Percentiles rank a stretch among this genome's conserved stretches.
These are phyloP conservation scores for Parachlorella kessleri DNA, from an alignment of 139 green algal species.

Conservation along the genomic window DNA sequence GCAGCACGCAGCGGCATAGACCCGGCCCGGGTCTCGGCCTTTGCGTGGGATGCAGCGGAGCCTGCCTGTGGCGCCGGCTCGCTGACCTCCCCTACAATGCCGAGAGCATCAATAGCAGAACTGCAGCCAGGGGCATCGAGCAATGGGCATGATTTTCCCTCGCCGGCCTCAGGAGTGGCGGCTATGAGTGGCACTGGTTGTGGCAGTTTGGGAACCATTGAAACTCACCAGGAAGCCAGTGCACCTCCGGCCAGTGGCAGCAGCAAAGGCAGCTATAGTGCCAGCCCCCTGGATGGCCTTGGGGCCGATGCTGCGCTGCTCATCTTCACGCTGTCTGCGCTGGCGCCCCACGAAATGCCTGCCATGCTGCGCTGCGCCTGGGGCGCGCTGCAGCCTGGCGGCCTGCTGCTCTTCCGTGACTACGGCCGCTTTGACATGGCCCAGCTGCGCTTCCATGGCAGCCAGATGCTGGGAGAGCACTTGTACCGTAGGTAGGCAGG, in stretches of 20 bases:
- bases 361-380: slow-evolving; percentile 34
- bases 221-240: too few relatives aligned
- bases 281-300: slow-evolving; percentile 33
- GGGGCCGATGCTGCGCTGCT: slow-evolving; percentile 64
- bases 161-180: too few relatives aligned
- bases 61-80: too few relatives aligned
- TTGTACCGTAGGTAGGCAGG: neutral
- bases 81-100: too few relatives aligned
- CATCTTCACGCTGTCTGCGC: slow-evolving; percentile 81
- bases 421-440: slow-evolving; percentile 84
- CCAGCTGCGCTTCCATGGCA: slow-evolving; percentile 41
- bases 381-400: slow-evolving; percentile 55
- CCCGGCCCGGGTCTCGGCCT: slow-evolving; percentile 7
- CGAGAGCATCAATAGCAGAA: neutral
- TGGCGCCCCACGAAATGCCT: slow-evolving; percentile 48
- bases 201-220: too few relatives aligned
- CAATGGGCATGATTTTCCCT: too few relatives aligned
- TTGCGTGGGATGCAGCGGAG: slow-evolving; percentile 38
- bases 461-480: slow-evolving; percentile 3
- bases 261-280: too few relatives aligned
- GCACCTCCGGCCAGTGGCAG: too few relatives aligned
- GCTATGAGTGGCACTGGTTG: too few relatives aligned
- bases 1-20: slow-evolving; percentile 47
- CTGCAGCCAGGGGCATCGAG: neutral
- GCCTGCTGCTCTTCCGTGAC: slow-evolving; percentile 72